Evolutionary conservation across 2,329 filamentous ascomycete genomes (phyloP), one percentile per base, ranked within the genome.

Genomic region (Colletotrichum noveboracense): DNA sequence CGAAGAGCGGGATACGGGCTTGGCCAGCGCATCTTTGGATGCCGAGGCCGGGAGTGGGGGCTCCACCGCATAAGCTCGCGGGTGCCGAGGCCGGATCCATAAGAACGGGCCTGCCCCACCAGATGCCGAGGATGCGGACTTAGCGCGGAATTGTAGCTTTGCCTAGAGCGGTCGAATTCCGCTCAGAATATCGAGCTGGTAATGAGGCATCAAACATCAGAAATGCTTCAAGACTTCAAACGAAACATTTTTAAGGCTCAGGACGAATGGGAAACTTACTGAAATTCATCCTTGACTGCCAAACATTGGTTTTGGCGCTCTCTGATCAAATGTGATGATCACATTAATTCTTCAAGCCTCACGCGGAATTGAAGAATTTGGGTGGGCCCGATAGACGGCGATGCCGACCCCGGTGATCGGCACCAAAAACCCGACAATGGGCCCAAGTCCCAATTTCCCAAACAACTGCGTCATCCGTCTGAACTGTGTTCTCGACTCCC

Each of bases 371-470:
- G 36, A 18, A 67, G 30, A 16, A 28, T 30, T 24, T 0, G 14
- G 28, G 60, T 66, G 58, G 66, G 21, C 9, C 38, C 30, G 10
- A 18, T 30, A 58, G 18, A 55, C 71, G 71, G 71, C 48, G 34
- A 66, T 16, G 28, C 67, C 71, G 71, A 71, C 48, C 48, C 62
- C 68, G 60, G 71, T 48, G 48, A 71, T 74, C 71, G 71, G 71
- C 67, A 71, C 67, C 34, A 68, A 71, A 55, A 21, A 21, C 67
- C 71, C 56, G 48, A 64, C 14, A 48, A 12, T 21, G 43, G 70
- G 16, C 28, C 55, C 38, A 65, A 34, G 66, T 14, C 13, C 66
- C 66, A 58, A 28, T n/a, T 30, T 21, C 28, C 16, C 48, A 36
- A 52, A 24, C 16, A 62, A 61, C 52, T 66, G 67, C 61, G 67